These are phyloP conservation scores for Sugiyamaella castrensis DNA, from an alignment of 1,139 yeast genomes.

Conservation along the genomic window DNA sequence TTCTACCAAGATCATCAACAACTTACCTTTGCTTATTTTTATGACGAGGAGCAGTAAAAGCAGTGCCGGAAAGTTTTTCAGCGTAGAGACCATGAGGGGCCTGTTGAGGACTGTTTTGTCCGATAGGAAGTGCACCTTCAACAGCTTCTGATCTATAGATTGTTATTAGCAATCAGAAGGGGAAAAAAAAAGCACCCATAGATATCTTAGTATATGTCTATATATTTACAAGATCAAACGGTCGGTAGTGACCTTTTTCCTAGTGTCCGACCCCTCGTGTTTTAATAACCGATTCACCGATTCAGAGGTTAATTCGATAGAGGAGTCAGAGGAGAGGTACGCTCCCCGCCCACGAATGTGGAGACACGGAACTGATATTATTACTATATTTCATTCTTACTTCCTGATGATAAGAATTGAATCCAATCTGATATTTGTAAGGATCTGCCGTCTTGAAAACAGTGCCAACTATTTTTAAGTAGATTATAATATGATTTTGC, in stretches of 20 bases:
- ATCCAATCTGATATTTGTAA: conserved; percentile 27
- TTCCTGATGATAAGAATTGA: conserved; percentile 29
- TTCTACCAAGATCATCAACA: conserved; percentile 1
- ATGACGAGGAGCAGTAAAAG: conserved; percentile 32
- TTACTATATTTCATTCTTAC: conserved; percentile 11
- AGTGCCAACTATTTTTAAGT: conserved; percentile 20
- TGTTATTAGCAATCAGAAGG: not conserved
- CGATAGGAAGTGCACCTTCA: conserved; percentile 29
- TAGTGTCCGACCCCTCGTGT: too few species aligned
- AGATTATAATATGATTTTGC: not conserved
- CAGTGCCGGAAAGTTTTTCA: conserved; percentile 34
- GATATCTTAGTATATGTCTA: too few species aligned
- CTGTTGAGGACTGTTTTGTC: conserved; percentile 30
- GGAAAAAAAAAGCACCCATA: not conserved
- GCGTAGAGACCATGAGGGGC: conserved; percentile 31
- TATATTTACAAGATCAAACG: not conserved
- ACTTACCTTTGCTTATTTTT: conserved; percentile 25
- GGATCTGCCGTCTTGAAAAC: conserved; percentile 25
- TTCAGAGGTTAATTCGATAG: too few species aligned
- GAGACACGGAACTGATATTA: too few species aligned
- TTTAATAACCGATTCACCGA: too few species aligned
- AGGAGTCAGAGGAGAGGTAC: too few species aligned
- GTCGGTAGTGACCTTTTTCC: too few species aligned
- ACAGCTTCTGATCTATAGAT: conserved; percentile 26
- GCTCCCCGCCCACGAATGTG: too few species aligned